Conservation (phyloP, 1,284 basidiomycete genomes). For the Ganoderma meredithae region DNA sequence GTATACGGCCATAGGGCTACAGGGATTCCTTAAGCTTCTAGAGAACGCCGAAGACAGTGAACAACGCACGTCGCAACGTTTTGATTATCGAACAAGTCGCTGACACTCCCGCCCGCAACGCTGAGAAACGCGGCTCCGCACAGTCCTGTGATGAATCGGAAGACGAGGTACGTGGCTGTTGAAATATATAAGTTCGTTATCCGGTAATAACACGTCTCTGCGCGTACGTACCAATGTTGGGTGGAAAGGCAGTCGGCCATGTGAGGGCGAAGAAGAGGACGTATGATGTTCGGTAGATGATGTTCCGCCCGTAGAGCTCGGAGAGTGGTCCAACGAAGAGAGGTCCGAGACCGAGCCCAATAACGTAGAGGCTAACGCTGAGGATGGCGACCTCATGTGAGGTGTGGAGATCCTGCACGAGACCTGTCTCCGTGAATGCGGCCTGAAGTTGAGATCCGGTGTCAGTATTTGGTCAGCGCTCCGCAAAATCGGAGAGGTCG, state of each 20-base stretch:
- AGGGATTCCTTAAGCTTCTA: not conserved
- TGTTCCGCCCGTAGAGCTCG: slow-evolving; percentile 57
- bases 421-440: slow-evolving; percentile 68
- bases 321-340: slow-evolving; percentile 60
- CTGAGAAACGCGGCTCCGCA: slow-evolving; percentile 79
- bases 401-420: slow-evolving; percentile 67
- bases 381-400: slow-evolving; percentile 72
- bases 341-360: slow-evolving; percentile 60
- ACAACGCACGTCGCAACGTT: slow-evolving; percentile 68
- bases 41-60: not conserved
- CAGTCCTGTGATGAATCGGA: slow-evolving; percentile 77
- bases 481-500: not conserved
- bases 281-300: slow-evolving; percentile 50
- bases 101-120: slow-evolving; percentile 83
- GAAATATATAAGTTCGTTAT: slow-evolving; percentile 45
- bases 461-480: not conserved
- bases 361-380: slow-evolving; percentile 75
- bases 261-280: slow-evolving; percentile 52
- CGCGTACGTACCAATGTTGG: slow-evolving; percentile 48
- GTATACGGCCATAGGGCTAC: slow-evolving; percentile 81
- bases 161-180: slow-evolving; percentile 65
- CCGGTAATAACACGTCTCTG: slow-evolving; percentile 33
- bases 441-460: slow-evolving; percentile 49
- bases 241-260: slow-evolving; percentile 61
- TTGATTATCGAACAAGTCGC: slow-evolving; percentile 73